These are phyloP conservation scores for Aspergillus transmontanensis DNA, from an alignment of 2,329 filamentous ascomycete species.

Conservation along the genomic window DNA sequence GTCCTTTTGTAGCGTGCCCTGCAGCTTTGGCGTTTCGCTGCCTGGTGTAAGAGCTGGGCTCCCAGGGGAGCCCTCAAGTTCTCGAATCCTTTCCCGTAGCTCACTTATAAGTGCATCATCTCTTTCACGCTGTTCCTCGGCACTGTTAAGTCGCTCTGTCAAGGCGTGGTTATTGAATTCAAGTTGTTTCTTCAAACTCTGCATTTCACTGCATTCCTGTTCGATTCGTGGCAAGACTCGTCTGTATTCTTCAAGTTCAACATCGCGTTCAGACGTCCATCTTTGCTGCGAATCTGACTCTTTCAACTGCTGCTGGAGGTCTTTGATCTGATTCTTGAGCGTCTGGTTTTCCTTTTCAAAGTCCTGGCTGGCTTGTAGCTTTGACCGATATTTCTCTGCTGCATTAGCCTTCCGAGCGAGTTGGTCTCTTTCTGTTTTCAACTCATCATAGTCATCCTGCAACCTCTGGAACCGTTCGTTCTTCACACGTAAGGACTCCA, in stretches of 20 bases:
- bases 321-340: conserved; percentile 49
- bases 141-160: conserved; percentile 46
- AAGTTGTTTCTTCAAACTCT: conserved; percentile 51
- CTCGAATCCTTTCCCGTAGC: conserved; percentile 44
- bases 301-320: conserved; percentile 50
- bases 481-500: conserved; percentile 48
- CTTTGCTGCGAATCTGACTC: conserved; percentile 46
- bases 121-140: conserved; percentile 46
- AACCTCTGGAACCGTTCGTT: conserved; percentile 49
- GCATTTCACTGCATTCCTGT: conserved; percentile 51
- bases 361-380: conserved; percentile 51
- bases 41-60: conserved; percentile 42
- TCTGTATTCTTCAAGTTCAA: conserved; percentile 48
- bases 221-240: conserved; percentile 51
- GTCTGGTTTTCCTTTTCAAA: conserved; percentile 52
- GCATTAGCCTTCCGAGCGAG: conserved; percentile 51
- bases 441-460: conserved; percentile 53
- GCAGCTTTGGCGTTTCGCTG: conserved; percentile 41
- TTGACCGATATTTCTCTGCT: conserved; percentile 53
- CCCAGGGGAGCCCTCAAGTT: conserved; percentile 44
- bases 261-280: conserved; percentile 43
- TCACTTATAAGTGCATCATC: conserved; percentile 47
- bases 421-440: conserved; percentile 51
- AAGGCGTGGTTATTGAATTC: conserved; percentile 53
- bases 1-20: conserved; percentile 45